Evolutionary conservation across 2,329 filamentous ascomycete genomes (phyloP), one percentile per base, ranked within the genome.

Genomic region (Penicillium concentricum): DNA sequence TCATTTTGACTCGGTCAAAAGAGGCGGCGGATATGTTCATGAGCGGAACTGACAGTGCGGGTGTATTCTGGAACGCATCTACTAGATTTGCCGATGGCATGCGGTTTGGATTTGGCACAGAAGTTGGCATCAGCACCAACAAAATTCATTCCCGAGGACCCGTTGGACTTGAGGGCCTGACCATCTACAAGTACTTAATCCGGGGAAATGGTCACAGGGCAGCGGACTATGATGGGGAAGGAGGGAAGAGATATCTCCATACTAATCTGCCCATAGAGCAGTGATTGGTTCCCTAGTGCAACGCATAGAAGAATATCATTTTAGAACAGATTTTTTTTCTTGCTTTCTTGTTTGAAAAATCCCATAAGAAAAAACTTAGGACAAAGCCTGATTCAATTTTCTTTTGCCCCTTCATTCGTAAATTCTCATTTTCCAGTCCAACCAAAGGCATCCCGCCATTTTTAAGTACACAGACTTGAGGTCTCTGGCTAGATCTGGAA

Each of bases 81-180:
- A 96, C 91, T 9, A 85, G 94, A 49, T 93, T 99, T 78, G 92
- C 92, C 6, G 94, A 99, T 73, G 94, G 94, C 8, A 97, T 96
- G 89, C 84, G 94, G 41, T 97, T 95, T 73, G 94, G 94, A 8
- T 99, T 99, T 76, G 94, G 94, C 46, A 97, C 94, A 0, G 94
- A 99, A 77, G 94, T 99, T 24, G 94, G 94, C 53, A 97, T 99
- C 76, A 95, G 90, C 78, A 99, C 94, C 48, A 99, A 97, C 81
- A 99, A 97, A 81, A 96, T 99, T 62, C 94, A 99, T 73, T 90
- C 91, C 1, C 82, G 94, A 49, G 94, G 94, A 0, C 94, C 94
- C 0, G 94, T 99, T 6, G 94, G 94, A 1, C 79, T 99, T 51
- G 94, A 97, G 70, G 94, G 94, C 0, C 76, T 99, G 73, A 96